A percentile compares a stretch with the other conserved stretches of the same genome.
phyloP scores from a whole-genome alignment of 1,139 yeast species.

The Casaregolazyma lundiana region DNA sequence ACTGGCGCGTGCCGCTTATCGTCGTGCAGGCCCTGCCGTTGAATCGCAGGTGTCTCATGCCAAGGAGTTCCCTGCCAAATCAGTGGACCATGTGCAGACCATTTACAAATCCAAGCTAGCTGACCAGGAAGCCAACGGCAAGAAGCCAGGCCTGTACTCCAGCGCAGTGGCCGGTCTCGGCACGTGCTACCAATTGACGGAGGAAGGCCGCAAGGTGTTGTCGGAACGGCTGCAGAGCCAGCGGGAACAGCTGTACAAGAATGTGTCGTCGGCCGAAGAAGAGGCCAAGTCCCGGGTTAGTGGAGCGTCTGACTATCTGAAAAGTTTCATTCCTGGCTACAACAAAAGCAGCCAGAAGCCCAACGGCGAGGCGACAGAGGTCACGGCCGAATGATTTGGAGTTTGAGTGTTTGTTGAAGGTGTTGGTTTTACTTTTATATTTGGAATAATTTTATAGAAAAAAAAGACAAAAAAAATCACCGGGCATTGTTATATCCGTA shows the following conservation, averaged over 20 bases:
- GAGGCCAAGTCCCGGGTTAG: conserved; percentile 9
- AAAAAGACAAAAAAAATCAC: no score
- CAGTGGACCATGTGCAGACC: conserved; percentile 25
- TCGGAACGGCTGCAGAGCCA: conserved; percentile 8
- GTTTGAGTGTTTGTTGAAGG: neutral
- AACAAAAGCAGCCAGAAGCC: neutral
- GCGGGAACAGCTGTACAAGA: conserved; percentile 8
- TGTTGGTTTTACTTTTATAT: neutral
- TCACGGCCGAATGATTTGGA: no score
- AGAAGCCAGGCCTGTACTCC: conserved; percentile 5
- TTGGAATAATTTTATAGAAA: neutral
- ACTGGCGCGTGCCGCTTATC: conserved; percentile 31
- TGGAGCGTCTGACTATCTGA: conserved; percentile 11
- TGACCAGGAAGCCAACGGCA: conserved; percentile 22
- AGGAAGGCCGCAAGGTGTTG: conserved; percentile 17
- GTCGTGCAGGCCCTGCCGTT: conserved; percentile 33
- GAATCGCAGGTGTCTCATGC: conserved; percentile 25
- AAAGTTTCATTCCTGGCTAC: conserved; percentile 8
- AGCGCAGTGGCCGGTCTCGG: conserved; percentile 21
- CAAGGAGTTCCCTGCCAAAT: conserved; percentile 23
- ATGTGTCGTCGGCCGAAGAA: conserved; percentile 6
- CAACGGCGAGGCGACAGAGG: no score
- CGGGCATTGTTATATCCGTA: no score
- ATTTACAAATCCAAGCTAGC: conserved; percentile 23
- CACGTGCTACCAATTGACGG: conserved; percentile 22